Conservation (phyloP, 805 yeast species). For the Jamesozyma gamospora region DNA sequence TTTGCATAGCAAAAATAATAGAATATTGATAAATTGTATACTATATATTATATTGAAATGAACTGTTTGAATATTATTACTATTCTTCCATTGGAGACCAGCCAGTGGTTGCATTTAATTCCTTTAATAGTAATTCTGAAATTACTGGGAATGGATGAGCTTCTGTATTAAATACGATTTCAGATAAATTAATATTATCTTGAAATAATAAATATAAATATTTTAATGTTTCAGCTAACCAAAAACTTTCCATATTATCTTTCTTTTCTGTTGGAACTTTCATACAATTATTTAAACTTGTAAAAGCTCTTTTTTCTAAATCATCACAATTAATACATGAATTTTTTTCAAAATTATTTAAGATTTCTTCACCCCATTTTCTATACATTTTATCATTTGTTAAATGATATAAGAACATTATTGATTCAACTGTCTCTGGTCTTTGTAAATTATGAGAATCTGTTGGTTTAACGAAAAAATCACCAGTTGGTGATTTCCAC, state of each 20-base stretch:
- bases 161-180: constrained; percentile 79
- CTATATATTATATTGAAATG: no score
- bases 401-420: constrained; percentile 68
- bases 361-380: constrained; percentile 83
- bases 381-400: constrained; percentile 76
- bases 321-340: constrained; percentile 40
- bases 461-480: constrained; percentile 55
- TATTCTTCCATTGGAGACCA: no score
- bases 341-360: constrained; percentile 55
- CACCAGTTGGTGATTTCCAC: constrained; percentile 34
- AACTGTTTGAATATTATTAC: no score
- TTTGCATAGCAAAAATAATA: no score
- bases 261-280: constrained; percentile 38
- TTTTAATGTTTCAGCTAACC: constrained; percentile 90
- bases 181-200: constrained; percentile 55
- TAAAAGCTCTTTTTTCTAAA: constrained; percentile 34
- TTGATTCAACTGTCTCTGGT: constrained; percentile 88
- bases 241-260: constrained; percentile 84
- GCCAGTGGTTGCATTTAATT: constrained; percentile 18
- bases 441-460: constrained; percentile 84
- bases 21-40: no score
- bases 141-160: constrained; percentile 88
- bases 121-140: constrained; percentile 6
- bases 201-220: constrained; percentile 74
- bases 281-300: constrained; percentile 61